A percentile compares a stretch with the other conserved stretches of the same genome.
These are phyloP conservation scores for Skeletonema tropicum DNA, from an alignment of 108 stramenopile genomes.

Conservation along the genomic window DNA sequence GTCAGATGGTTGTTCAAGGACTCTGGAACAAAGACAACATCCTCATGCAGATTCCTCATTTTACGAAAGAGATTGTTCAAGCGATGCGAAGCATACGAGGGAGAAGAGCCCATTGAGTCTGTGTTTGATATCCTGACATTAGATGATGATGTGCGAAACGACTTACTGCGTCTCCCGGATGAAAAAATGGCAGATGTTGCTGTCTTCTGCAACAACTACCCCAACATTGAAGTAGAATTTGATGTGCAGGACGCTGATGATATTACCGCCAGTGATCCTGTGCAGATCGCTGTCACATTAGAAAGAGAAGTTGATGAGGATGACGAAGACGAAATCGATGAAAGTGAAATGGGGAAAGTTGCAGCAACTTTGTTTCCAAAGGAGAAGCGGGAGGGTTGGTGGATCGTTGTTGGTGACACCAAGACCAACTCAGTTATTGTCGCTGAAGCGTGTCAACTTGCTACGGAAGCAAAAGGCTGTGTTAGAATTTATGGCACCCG, in stretches of 20 bases:
- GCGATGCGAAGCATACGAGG: constrained; percentile 72
- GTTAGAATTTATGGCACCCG: constrained; percentile 95
- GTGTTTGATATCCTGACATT: constrained; percentile 94
- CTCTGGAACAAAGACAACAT: constrained; percentile 95
- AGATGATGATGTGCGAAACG: constrained; percentile 93
- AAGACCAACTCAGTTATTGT: constrained; percentile 86
- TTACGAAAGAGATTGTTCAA: constrained; percentile 89
- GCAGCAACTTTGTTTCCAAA: constrained; percentile 89
- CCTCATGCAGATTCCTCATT: constrained; percentile 95
- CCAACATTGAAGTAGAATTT: constrained; percentile 92
- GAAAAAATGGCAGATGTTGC: constrained; percentile 96
- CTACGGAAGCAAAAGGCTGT: constrained; percentile 64
- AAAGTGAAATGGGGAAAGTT: constrained; percentile 73
- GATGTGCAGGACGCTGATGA: constrained; percentile 86
- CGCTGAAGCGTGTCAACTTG: constrained; percentile 93
- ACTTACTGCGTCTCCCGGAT: constrained; percentile 88
- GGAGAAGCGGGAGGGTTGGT: constrained; percentile 95
- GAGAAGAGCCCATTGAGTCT: constrained; percentile 82
- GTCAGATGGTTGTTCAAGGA: constrained; percentile 98
- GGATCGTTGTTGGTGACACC: constrained; percentile 95
- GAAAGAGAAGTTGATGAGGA: constrained; percentile 93
- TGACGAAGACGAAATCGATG: constrained; percentile 84
- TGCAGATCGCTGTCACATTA: constrained; percentile 82
- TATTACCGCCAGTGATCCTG: constrained; percentile 88
- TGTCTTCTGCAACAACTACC: constrained; percentile 97